Evolutionary conservation across 345 rosid genomes (phyloP).

Genomic region (Salix udensis): DNA sequence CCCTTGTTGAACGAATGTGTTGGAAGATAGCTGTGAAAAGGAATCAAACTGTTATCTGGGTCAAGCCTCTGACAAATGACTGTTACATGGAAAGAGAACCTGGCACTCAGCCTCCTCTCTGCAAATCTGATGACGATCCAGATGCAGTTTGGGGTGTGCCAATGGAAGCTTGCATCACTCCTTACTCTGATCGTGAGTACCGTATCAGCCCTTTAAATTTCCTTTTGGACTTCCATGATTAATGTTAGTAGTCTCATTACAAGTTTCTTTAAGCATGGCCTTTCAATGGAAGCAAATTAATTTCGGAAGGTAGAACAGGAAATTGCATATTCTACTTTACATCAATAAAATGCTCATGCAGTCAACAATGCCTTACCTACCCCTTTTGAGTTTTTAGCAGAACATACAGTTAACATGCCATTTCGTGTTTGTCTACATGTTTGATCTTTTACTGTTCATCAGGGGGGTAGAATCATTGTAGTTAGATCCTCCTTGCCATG

Average conservation of each 20-base stretch:
- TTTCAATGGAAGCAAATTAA: background rate
- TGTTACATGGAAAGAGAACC: conserved; percentile 78
- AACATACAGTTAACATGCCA: background rate
- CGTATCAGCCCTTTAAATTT: conserved; percentile 4
- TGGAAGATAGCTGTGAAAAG: conserved; percentile 88
- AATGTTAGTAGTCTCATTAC: background rate
- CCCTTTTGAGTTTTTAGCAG: background rate
- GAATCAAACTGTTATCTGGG: conserved; percentile 98
- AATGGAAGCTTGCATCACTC: conserved; percentile 93
- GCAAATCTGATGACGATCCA: conserved; percentile 82
- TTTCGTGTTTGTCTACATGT: too few relatives aligned
- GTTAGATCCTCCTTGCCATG: background rate
- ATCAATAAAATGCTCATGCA: background rate
- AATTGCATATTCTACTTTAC: background rate
- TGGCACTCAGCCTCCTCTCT: conserved; percentile 85
- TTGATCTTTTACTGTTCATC: background rate
- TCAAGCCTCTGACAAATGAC: conserved; percentile 84
- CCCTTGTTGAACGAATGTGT: conserved; percentile 88
- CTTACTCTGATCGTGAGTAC: conserved; percentile 81
- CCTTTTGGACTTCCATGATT: background rate
- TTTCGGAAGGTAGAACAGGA: background rate
- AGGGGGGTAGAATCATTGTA: background rate
- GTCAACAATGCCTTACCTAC: background rate
- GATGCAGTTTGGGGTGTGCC: conserved; percentile 79
- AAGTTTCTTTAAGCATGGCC: background rate